Conservation (phyloP, 2,329 filamentous ascomycete species). For the Paramyrothecium sp. region DNA sequence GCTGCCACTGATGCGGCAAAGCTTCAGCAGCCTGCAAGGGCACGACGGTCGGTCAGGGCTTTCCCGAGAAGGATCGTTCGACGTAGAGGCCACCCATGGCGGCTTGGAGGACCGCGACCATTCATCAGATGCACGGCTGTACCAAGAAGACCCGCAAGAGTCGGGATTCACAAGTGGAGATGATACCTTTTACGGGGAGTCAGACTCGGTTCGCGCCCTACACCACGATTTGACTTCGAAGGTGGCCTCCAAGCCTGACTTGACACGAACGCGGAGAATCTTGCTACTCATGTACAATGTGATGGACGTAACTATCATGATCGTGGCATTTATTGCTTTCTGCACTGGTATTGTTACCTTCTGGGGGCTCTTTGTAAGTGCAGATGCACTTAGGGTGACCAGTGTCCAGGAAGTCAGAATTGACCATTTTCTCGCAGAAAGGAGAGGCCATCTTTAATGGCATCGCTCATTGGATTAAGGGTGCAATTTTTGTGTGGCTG, state of each 20-base stretch:
- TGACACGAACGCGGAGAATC: neutral
- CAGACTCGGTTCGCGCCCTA: neutral
- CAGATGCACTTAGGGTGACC: neutral
- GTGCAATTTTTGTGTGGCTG: constrained; percentile 86
- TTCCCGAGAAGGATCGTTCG: neutral
- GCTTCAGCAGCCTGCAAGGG: neutral
- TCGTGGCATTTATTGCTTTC: constrained; percentile 69
- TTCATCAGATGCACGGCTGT: neutral
- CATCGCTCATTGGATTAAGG: constrained; percentile 84
- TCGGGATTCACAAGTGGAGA: neutral
- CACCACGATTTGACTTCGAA: neutral
- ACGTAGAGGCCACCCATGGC: neutral
- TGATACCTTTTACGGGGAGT: neutral
- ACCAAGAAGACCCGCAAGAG: neutral
- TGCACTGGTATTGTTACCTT: constrained; percentile 69
- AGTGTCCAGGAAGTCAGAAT: neutral
- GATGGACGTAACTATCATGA: constrained; percentile 65
- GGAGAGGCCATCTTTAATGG: constrained; percentile 69
- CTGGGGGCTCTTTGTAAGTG: constrained; percentile 74
- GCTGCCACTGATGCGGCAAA: neutral
- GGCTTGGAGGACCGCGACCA: neutral
- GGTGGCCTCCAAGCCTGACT: neutral
- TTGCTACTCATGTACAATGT: neutral
- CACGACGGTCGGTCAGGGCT: neutral
- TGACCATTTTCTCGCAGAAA: constrained; percentile 41